Conservation (phyloP, 2,329 filamentous ascomycete genomes). For the Aspergillus quadrilineatus region DNA sequence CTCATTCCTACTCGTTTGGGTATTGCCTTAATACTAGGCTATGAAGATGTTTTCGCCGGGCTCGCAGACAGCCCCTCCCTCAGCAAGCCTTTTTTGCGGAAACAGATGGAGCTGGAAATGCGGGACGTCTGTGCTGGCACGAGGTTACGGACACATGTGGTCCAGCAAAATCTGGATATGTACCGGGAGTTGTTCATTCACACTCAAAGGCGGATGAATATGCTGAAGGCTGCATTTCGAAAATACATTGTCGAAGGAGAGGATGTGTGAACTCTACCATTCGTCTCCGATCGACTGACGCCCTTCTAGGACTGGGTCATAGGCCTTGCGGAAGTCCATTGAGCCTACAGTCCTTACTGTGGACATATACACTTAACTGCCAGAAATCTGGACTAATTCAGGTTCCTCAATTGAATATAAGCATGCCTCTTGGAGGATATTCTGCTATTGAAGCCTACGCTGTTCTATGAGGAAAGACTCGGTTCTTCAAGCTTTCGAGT, state of each 20-base stretch:
- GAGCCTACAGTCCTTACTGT: neutral
- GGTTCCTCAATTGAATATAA: neutral
- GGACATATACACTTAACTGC: neutral
- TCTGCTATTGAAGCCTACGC: neutral
- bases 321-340: neutral
- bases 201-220: slow-evolving; percentile 71
- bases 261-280: slow-evolving; percentile 18
- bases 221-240: slow-evolving; percentile 59
- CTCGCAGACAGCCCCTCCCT: slow-evolving; percentile 65
- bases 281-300: neutral
- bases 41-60: slow-evolving; percentile 90
- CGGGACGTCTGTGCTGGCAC: slow-evolving; percentile 91
- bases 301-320: neutral
- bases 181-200: slow-evolving; percentile 85
- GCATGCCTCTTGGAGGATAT: neutral
- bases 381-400: neutral
- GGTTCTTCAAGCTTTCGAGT: neutral
- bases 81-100: slow-evolving; percentile 91
- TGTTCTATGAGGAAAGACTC: neutral
- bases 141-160: slow-evolving; percentile 69
- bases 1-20: slow-evolving; percentile 92
- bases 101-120: slow-evolving; percentile 98
- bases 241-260: slow-evolving; percentile 53
- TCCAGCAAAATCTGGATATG: slow-evolving; percentile 79
- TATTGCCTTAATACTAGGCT: slow-evolving; percentile 87